Conservation (phyloP, 306 rosid genomes). For the Styphnolobium japonicum region DNA sequence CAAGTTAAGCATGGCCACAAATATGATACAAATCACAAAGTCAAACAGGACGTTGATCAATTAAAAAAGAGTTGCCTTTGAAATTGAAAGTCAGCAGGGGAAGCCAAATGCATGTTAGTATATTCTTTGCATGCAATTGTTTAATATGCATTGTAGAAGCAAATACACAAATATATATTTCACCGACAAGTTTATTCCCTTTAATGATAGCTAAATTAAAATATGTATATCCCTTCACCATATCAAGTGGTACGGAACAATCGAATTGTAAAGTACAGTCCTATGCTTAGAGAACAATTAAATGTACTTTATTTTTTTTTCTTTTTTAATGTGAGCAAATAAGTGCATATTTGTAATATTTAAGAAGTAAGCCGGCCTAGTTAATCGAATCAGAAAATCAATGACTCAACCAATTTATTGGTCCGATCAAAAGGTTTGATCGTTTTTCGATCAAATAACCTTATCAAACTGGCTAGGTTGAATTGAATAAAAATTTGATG, state of each 20-base stretch:
- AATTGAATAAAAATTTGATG: too few species aligned
- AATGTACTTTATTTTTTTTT: not conserved
- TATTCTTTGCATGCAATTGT: not conserved
- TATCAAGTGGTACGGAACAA: constrained; percentile 41
- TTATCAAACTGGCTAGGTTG: too few species aligned
- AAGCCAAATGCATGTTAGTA: not conserved
- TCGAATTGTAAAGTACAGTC: constrained; percentile 22
- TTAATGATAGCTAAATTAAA: constrained; percentile 5
- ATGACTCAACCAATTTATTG: too few species aligned
- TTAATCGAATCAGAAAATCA: too few species aligned
- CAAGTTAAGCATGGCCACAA: not conserved
- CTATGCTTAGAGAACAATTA: constrained; percentile 18
- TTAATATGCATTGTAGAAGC: not conserved
- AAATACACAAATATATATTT: not conserved
- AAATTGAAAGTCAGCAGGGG: not conserved
- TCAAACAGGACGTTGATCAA: not conserved
- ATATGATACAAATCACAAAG: not conserved
- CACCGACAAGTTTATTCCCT: constrained; percentile 14
- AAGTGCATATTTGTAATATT: not conserved
- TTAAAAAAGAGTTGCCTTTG: not conserved
- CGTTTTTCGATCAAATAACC: too few species aligned
- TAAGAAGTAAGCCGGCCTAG: too few species aligned
- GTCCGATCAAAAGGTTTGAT: too few species aligned
- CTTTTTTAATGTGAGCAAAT: not conserved
- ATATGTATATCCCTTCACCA: not conserved